Evolutionary conservation across 78 protist genomes (phyloP), one percentile per base, ranked within the genome.

Genomic region (Dictyostelium discoideum): DNA sequence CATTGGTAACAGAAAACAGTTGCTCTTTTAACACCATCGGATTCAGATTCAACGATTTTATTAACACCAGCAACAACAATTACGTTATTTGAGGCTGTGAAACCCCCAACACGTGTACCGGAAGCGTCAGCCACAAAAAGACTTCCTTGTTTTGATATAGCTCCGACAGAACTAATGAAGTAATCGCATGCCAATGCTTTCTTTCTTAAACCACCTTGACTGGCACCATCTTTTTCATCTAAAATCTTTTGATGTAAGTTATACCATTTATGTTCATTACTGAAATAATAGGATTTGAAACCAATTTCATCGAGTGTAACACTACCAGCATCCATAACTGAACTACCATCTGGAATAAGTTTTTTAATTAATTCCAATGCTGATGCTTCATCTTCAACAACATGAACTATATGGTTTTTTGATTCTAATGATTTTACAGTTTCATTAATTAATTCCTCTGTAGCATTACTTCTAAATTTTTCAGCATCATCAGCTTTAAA

Each of bases 81-180:
- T 1, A 85, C 72, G n/a, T n/a, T n/a, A 73, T 85, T 85, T 0
- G 29, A 20, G 1, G 84, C 92, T 24, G 83, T n/a, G 11, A 85
- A 72, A 20, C 74, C 92, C 18, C 92, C 92, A 29, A 44, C 57
- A 48, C 92, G 42, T 0, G 81, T 74, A 74, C 92, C 92, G 24
- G 73, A 44, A 8, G 92, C 92, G 32, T 85, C 92, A 14, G 67
- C 50, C 9, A 32, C 92, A 26, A 69, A 69, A 5, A 72, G 24
- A 29, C 26, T 57, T 32, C 92, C 92, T 32, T 85, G 80, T 16
- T 40, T 73, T 7, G 81, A 26, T 0, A 85, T 48, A 0, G 92
- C 81, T 11, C 82, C 44, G 3, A 72, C 81, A 72, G 26, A 8
- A 29, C 77, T 65, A 18, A 85, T 16, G 54, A 85, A 85, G 24